phyloP scores from a whole-genome alignment of 148 eudicot genomes.

The Spergularia marina region DNA sequence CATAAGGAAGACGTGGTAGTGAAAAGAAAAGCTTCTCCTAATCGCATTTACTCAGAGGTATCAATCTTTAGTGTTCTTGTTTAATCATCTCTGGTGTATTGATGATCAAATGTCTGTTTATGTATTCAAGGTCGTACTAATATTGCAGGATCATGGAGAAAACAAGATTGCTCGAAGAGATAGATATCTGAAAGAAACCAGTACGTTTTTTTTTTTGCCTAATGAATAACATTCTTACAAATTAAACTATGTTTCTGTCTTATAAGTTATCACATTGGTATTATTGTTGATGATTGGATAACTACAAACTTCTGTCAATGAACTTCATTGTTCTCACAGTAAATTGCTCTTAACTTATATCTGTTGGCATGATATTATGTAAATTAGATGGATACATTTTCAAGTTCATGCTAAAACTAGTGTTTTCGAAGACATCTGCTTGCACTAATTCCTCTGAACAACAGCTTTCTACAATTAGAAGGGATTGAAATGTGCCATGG shows the following conservation, averaged over 20 bases:
- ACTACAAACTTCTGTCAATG: background rate
- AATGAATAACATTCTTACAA: background rate
- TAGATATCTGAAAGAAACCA: constrained; percentile 18
- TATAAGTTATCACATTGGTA: constrained; percentile 5
- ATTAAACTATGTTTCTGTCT: constrained; percentile 11
- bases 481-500: background rate
- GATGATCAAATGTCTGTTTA: background rate
- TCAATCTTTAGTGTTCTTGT: background rate
- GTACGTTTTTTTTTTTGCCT: constrained; percentile 12
- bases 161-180: constrained; percentile 38
- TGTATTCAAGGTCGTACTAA: background rate
- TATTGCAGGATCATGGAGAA: constrained; percentile 39
- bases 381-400: background rate
- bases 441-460: background rate
- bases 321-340: background rate
- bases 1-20: constrained; percentile 20
- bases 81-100: background rate
- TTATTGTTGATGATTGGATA: background rate
- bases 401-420: background rate
- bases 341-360: background rate
- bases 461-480: background rate
- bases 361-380: too few species aligned
- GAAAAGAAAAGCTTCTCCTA: constrained; percentile 61
- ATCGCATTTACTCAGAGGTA: constrained; percentile 36
- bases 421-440: background rate